phyloP scores from a whole-genome alignment of 2,329 filamentous ascomycete genomes.

The Talaromyces sp. region DNA sequence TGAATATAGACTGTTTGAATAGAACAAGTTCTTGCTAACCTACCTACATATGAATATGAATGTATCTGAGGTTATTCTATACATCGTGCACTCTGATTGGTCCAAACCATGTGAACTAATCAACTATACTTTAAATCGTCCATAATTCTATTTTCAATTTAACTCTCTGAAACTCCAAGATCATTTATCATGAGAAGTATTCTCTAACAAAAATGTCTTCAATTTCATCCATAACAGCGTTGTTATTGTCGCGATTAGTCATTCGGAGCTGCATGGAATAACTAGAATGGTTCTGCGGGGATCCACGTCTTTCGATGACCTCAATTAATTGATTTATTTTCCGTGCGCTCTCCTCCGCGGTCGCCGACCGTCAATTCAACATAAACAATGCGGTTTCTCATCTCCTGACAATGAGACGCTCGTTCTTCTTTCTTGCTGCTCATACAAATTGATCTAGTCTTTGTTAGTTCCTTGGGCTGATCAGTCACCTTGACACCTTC shows the following conservation, averaged over 20 bases:
- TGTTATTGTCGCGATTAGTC: conserved; percentile 21
- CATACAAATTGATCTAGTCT: not conserved
- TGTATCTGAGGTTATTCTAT: not conserved
- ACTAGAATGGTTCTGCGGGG: conserved; percentile 33
- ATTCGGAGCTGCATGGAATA: conserved; percentile 18
- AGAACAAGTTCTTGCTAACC: not conserved
- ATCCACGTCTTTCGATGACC: conserved; percentile 37
- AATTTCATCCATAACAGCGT: not conserved
- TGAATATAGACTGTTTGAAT: not conserved
- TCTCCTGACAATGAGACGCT: not conserved
- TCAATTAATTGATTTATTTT: conserved; percentile 2
- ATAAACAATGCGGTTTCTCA: not conserved
- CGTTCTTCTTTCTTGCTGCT: not conserved
- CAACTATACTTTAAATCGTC: not conserved
- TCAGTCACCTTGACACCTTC: not conserved
- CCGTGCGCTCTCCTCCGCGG: not conserved
- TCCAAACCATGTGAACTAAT: not conserved
- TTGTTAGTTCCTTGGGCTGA: not conserved
- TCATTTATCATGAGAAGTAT: not conserved
- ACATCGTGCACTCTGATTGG: not conserved
- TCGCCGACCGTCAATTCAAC: not conserved
- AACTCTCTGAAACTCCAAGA: not conserved
- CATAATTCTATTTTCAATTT: no score
- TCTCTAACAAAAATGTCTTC: not conserved
- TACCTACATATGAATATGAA: no score